Evolutionary conservation across 768 basidiomycete species (phyloP).

Genomic region (Auricularia auricula-judae): DNA sequence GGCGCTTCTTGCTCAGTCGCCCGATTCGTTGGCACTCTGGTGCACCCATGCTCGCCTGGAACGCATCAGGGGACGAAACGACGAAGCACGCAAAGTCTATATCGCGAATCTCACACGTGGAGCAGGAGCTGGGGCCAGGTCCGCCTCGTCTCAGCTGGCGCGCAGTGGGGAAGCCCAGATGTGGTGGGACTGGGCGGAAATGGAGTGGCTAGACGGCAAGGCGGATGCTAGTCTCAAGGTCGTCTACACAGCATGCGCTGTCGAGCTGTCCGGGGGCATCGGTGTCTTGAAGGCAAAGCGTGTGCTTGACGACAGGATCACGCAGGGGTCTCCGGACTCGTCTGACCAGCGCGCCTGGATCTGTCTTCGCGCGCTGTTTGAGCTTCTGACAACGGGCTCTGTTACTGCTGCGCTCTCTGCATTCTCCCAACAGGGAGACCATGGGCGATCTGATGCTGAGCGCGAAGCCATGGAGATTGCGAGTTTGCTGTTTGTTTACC

Average conservation of each 20-base stretch:
- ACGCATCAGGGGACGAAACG: constrained; percentile 45
- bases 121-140: constrained; percentile 16
- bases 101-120: constrained; percentile 25
- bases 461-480: constrained; percentile 47
- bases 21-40: constrained; percentile 57
- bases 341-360: constrained; percentile 57
- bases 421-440: constrained; percentile 20
- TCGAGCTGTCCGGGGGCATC: constrained; percentile 36
- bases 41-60: constrained; percentile 68
- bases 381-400: constrained; percentile 37
- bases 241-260: constrained; percentile 41
- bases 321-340: constrained; percentile 24
- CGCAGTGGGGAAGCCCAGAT: constrained; percentile 32
- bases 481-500: constrained; percentile 49
- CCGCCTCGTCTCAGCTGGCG: constrained; percentile 34
- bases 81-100: constrained; percentile 72
- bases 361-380: constrained; percentile 52
- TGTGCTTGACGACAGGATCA: constrained; percentile 41
- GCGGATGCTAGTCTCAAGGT: constrained; percentile 40
- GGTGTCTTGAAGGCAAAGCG: constrained; percentile 55
- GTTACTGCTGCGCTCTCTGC: constrained; percentile 28
- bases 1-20: constrained; percentile 40
- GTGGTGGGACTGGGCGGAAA: constrained; percentile 80
- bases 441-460: constrained; percentile 12
- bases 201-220: constrained; percentile 62